Base-by-base conservation (phyloP, 75 land plant species). In the Selaginella moellendorffii region DNA sequence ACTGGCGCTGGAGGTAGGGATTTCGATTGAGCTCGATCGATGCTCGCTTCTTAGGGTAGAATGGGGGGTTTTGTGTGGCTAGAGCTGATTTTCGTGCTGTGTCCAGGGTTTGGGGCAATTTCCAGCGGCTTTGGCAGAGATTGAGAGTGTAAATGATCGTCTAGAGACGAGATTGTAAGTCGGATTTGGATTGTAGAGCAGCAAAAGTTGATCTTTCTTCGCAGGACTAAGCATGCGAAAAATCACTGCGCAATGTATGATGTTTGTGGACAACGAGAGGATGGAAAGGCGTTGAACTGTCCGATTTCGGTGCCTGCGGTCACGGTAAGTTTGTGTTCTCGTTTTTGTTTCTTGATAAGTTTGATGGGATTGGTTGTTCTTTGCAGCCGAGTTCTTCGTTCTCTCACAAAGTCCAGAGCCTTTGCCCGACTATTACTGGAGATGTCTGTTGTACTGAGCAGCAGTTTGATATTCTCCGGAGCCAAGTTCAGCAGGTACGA, bases 231-330 rank as follows among this genome's bases (percentile, higher is more conserved):
- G 53, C 78, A 83, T 72, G 61, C 72, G 26, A 68, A 82, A 62
- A 79, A 72, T 27, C 80, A 78, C 61, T 91, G 97, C 74, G 79
- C 88, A 31, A 91, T 91, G 97, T 84, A 87, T 76, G 92, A 72
- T 20, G 75, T 91, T 29, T 91, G 97, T 79, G 92, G 79, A 60
- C 22, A 46, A 19, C 80, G 92, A 8, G 63, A 42, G 27, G 97
- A 91, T 73, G 85, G 88, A 61, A 91, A 84, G 68, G 79, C 69
- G 19, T 46, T 91, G 63, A 91, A 91, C 63, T 91, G 97, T 63
- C 85, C 88, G 25, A 27, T 63, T 42, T 66, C 78, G 72, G 51
- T 76, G 26, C 81, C 81, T 30, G 72, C 97, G 54, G 83, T 82
- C 52, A 77, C 83, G 93, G 97, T 91, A 65, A 70, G 14, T n/a